A percentile compares a stretch with the other conserved stretches of the same genome.
These are phyloP conservation scores for Aphanomyces astaci DNA, from an alignment of 352 stramenopile species.

Conservation along the genomic window DNA sequence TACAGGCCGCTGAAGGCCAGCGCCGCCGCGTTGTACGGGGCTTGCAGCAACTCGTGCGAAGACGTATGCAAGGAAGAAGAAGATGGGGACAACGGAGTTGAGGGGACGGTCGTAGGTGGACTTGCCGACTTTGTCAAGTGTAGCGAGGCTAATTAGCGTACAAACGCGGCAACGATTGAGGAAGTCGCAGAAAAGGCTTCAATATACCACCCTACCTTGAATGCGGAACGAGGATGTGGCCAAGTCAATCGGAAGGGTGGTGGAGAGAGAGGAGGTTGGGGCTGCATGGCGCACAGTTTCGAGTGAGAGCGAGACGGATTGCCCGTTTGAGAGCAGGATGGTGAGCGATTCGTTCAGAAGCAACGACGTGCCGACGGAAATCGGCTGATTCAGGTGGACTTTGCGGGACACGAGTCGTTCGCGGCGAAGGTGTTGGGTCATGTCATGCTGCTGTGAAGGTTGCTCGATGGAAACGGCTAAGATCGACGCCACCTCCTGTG, in stretches of 20 bases:
- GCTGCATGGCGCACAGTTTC: background rate
- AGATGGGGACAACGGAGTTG: background rate
- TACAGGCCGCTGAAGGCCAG: conserved; percentile 49
- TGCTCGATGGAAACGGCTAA: background rate
- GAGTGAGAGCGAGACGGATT: background rate
- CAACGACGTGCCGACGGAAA: background rate
- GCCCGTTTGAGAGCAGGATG: conserved; percentile 12
- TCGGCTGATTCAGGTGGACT: conserved; percentile 11
- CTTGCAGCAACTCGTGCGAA: background rate
- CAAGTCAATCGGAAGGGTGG: background rate
- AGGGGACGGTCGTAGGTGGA: background rate
- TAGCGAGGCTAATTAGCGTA: background rate
- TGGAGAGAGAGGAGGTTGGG: background rate
- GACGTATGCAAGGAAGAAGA: background rate
- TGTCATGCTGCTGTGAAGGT: background rate
- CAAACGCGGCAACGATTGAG: too few relatives aligned
- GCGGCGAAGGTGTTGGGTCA: background rate
- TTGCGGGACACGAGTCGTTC: conserved; percentile 13
- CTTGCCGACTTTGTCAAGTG: background rate
- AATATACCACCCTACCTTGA: background rate
- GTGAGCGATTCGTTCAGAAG: background rate
- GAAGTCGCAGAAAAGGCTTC: too few relatives aligned
- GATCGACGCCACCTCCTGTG: background rate
- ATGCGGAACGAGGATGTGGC: background rate
- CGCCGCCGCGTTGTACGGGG: background rate